A percentile compares a stretch with the other conserved stretches of the same genome.
Conservation (phyloP, 2,329 filamentous ascomycete species). For the Penicillium sp. region DNA sequence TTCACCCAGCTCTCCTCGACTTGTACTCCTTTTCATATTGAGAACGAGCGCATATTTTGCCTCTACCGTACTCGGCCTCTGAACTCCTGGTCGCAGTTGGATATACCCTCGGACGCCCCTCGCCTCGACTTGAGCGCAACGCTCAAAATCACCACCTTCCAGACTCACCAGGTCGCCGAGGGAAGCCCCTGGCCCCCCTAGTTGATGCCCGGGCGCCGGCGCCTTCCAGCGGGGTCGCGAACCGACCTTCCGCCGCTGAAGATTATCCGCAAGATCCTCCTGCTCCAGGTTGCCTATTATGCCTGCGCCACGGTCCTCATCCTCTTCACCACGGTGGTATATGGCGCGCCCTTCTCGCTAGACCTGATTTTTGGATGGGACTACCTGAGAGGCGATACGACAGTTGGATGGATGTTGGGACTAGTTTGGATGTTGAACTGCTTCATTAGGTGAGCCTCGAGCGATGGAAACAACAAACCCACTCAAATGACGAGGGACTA, state of each 20-base stretch:
- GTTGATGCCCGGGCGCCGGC: slow-evolving; percentile 50
- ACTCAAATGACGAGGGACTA: not conserved
- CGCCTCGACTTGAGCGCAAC: slow-evolving; percentile 6
- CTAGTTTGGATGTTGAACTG: slow-evolving; percentile 67
- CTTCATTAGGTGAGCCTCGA: slow-evolving; percentile 55
- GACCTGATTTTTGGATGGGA: slow-evolving; percentile 64
- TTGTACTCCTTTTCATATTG: not conserved
- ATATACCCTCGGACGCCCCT: slow-evolving; percentile 1
- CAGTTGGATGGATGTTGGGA: slow-evolving; percentile 67
- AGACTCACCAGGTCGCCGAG: not conserved
- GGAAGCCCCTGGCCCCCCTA: slow-evolving; percentile 8
- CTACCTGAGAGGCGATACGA: slow-evolving; percentile 64
- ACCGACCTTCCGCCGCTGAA: slow-evolving; percentile 65
- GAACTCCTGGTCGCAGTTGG: not conserved
- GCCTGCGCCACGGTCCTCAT: slow-evolving; percentile 60
- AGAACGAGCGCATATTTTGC: not conserved
- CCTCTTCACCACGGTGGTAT: slow-evolving; percentile 65
- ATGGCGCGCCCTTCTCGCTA: slow-evolving; percentile 58
- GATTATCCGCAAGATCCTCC: slow-evolving; percentile 64
- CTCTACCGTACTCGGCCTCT: not conserved
- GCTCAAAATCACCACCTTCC: slow-evolving; percentile 2
- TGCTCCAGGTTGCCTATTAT: slow-evolving; percentile 67
- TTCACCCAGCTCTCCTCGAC: slow-evolving; percentile 1
- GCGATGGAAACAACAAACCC: not conserved
- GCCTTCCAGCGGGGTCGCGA: slow-evolving; percentile 64